A percentile compares a stretch with the other conserved stretches of the same genome.
Conservation (phyloP, 495 filamentous ascomycete species). For the Clavariopsis aquatica region DNA sequence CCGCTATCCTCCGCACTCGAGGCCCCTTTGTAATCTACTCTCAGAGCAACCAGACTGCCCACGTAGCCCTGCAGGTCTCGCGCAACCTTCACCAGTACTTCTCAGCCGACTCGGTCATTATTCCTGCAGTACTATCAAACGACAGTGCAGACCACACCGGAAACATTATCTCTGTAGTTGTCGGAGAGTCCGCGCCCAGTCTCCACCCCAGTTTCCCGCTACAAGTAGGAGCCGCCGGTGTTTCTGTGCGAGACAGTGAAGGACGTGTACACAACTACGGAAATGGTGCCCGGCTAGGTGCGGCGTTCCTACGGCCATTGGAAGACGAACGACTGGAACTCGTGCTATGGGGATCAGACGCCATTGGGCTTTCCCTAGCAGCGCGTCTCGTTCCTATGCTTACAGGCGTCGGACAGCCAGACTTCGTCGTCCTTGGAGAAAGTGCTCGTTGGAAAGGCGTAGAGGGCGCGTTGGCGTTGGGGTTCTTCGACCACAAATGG, state of each 20-base stretch:
- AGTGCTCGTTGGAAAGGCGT: conserved; percentile 54
- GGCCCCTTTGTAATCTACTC: conserved; percentile 51
- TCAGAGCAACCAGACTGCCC: conserved; percentile 35
- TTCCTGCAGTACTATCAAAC: background rate
- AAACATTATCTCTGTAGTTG: conserved; percentile 42
- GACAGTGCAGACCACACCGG: conserved; percentile 9
- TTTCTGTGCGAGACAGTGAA: conserved; percentile 29
- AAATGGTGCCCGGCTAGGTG: conserved; percentile 46
- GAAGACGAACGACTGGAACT: conserved; percentile 53
- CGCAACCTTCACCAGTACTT: conserved; percentile 63
- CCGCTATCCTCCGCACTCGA: conserved; percentile 53
- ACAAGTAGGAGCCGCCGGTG: conserved; percentile 3
- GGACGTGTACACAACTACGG: conserved; percentile 5
- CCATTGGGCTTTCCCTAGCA: conserved; percentile 51
- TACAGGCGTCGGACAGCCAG: conserved; percentile 62
- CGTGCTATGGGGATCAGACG: conserved; percentile 58
- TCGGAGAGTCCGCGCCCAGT: conserved; percentile 27
- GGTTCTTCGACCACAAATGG: conserved; percentile 59
- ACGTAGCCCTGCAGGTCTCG: conserved; percentile 56
- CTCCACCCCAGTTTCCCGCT: conserved; percentile 26
- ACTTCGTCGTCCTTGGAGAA: conserved; percentile 54
- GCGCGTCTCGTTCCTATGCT: conserved; percentile 59
- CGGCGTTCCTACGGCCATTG: conserved; percentile 54
- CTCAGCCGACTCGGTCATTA: conserved; percentile 56
- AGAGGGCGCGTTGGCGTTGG: conserved; percentile 56